Percentiles rank a stretch among this genome's conserved stretches.
Conservation (phyloP, 2,329 filamentous ascomycete genomes). For the Neurospora crassa region DNA sequence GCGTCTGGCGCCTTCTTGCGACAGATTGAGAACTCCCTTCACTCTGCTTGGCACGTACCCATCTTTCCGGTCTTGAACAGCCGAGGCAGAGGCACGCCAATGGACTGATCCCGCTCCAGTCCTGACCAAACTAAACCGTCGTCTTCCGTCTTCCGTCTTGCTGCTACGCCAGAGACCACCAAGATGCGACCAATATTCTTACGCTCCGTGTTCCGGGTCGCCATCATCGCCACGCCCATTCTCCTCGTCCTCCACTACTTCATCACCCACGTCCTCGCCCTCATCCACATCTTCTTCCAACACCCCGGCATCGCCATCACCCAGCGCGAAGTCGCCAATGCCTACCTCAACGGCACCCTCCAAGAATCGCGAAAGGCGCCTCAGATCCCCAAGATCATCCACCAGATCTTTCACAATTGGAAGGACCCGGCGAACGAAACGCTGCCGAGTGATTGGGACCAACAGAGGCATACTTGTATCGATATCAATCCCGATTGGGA, state of each 20-base stretch:
- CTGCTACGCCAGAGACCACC: background rate
- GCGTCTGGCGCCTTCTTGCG: background rate
- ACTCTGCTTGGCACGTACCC: background rate
- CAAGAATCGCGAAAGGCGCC: background rate
- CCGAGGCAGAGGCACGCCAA: background rate
- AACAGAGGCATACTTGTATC: conserved; percentile 56
- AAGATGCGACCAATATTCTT: background rate
- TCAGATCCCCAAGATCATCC: conserved; percentile 18
- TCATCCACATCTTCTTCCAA: conserved; percentile 15
- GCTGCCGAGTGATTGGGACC: conserved; percentile 57
- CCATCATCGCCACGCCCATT: conserved; percentile 3
- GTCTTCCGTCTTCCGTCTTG: background rate
- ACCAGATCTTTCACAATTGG: conserved; percentile 22
- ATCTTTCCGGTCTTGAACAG: background rate
- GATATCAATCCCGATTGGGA: conserved; percentile 62
- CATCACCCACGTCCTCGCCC: conserved; percentile 12
- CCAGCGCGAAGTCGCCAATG: conserved; percentile 12
- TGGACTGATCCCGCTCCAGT: background rate
- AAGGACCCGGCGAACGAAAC: conserved; percentile 41
- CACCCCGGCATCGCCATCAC: conserved; percentile 17
- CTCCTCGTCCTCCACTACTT: conserved; percentile 5
- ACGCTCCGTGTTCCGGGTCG: background rate
- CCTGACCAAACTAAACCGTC: background rate
- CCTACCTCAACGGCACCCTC: conserved; percentile 5
- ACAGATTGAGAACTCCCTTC: background rate